Conservation (phyloP, 1,139 yeast genomes). For the Hyphopichia buzzinii region DNA sequence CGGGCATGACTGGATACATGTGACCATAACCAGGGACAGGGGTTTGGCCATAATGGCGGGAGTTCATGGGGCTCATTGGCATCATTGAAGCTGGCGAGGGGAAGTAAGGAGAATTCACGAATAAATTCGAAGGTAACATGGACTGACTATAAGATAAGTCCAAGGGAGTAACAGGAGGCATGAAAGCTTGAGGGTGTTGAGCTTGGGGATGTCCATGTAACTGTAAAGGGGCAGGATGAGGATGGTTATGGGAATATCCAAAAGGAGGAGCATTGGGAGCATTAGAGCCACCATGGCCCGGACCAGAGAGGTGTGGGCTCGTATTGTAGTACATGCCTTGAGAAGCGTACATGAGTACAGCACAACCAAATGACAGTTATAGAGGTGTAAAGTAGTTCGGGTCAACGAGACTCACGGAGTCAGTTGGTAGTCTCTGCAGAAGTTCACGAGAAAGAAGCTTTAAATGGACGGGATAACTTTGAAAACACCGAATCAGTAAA, state of each 20-base stretch:
- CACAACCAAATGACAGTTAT: too few relatives aligned
- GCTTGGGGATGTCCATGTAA: background rate
- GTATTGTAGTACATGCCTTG: constrained; percentile 3
- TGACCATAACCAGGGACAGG: constrained; percentile 7
- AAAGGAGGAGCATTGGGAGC: background rate
- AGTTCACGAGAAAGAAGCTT: too few relatives aligned
- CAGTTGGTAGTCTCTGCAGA: too few relatives aligned
- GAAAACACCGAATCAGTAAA: too few relatives aligned
- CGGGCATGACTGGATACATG: background rate
- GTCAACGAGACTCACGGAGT: too few relatives aligned
- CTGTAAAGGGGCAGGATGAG: background rate
- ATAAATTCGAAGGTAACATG: constrained; percentile 65
- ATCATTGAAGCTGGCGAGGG: constrained; percentile 25
- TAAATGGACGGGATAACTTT: too few relatives aligned
- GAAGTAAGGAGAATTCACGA: constrained; percentile 66
- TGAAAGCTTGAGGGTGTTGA: background rate
- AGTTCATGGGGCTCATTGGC: constrained; percentile 11
- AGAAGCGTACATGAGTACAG: constrained; percentile 3
- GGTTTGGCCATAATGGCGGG: constrained; percentile 8
- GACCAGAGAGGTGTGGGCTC: constrained; percentile 2
- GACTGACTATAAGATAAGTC: constrained; percentile 59
- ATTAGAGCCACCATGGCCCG: background rate
- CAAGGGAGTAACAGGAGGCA: constrained; percentile 40
- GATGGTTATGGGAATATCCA: background rate
- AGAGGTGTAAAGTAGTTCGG: too few relatives aligned